Evolutionary conservation across 2,329 filamentous ascomycete species (phyloP), one percentile per base, ranked within the genome.

Genomic region (Fusarium humuli): DNA sequence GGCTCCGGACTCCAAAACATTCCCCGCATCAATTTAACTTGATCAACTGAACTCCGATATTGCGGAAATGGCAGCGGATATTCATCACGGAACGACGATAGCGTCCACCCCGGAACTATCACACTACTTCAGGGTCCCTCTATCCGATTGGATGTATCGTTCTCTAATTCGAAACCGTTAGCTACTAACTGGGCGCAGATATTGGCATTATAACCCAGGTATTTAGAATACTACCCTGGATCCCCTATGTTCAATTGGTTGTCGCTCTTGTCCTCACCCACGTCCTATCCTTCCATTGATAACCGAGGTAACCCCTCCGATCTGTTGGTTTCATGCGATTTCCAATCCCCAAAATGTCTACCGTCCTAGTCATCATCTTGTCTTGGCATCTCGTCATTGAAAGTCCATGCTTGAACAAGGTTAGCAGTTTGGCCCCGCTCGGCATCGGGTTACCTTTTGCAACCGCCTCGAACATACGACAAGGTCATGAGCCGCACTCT

Each of bases 191-290:
- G 22, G 16, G 11, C 11, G n/a, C 10, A 1, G 10, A n/a, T 37
- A 37, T n/a, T 6, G 34, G 34, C 6, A 37, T n/a, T 12, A 12
- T n/a, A 37, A 1, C 3, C 0, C 18, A 0, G n/a, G 1, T n/a
- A 12, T 37, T 37, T 4, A 37, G 3, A 18, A n/a, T n/a, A 4
- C 11, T 37, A 37, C 18, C 34, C 10, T n/a, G 18, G 18, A n/a
- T n/a, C 1, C 6, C n/a, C n/a, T n/a, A n/a, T n/a, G n/a, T n/a
- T n/a, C n/a, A n/a, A n/a, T n/a, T n/a, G n/a, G n/a, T n/a, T n/a
- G n/a, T n/a, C n/a, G n/a, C n/a, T n/a, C 9, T 14, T 11, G 10
- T 34, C 5, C 9, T 37, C 6, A 4, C 7, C 18, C 8, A 11
- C 8, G 16, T 27, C 22, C 34, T 50, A 2, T 3, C 13, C 11